Base-by-base conservation (phyloP, 2,329 filamentous ascomycete species). In the Colletotrichum sp. region DNA sequence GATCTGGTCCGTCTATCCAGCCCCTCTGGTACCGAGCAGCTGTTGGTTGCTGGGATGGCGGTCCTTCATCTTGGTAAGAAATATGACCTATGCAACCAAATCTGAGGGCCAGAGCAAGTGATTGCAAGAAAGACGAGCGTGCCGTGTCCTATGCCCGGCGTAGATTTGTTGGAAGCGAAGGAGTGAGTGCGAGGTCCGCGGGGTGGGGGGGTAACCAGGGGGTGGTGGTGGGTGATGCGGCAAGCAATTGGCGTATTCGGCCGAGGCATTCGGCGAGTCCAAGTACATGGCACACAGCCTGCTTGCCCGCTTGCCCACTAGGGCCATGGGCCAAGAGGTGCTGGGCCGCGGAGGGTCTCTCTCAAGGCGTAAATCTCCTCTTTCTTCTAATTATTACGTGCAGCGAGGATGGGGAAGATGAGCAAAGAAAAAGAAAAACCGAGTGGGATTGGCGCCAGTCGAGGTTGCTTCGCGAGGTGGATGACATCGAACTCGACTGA, bases 401-500 rank as follows among this genome's bases (percentile, higher is more conserved):
- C 73, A 75, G 73, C 72, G 44, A 63, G 26, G 57, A 70, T 48
- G 57, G 57, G 57, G 34, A 75, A 65, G 73, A 73, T 60, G 64
- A 65, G 39, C 57, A 32, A 39, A 52, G n/a, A 10, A 64, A 75
- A 73, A 75, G 72, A 69, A 72, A 75, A 9, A n/a, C 39, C 4
- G 32, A 64, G 22, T 59, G 59, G 55, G 65, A 26, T 32, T 44
- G 57, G 34, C 30, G 64, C 36, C 15, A 12, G 63, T 48, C 62
- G 30, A 68, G n/a, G 26, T 64, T n/a, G 63, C 30, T 55, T 57
- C 63, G 63, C 26, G 39, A 59, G 26, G 32, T 24, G 36, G 63
- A 73, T 75, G 73, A 75, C 73, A 75, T 72, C 63, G 63, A 72
- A 68, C 30, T 75, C 69, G 69, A 68, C 63, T 68, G 70, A 75